Percentiles rank a stretch among this genome's conserved stretches.
These are phyloP conservation scores for Agarophyton chilense DNA, from an alignment of 23 red algal genomes.

Conservation along the genomic window DNA sequence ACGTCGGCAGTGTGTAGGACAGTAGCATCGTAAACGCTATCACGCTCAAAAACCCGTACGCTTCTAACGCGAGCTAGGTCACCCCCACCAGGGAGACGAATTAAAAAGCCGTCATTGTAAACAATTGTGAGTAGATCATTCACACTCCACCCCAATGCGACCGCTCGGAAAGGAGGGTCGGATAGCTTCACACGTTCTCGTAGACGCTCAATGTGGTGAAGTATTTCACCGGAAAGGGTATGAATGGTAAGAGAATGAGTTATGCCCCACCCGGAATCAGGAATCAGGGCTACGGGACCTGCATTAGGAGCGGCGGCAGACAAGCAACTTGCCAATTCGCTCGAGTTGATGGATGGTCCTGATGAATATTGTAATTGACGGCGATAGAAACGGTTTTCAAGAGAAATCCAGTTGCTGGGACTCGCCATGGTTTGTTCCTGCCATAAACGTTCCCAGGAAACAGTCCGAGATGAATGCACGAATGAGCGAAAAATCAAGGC, in stretches of 20 bases:
- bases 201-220: conserved; percentile 28
- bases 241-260: conserved; percentile 33
- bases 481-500: background rate
- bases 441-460: background rate
- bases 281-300: conserved; percentile 61
- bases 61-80: background rate
- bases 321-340: conserved; percentile 5
- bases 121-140: conserved; percentile 64
- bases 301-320: conserved; percentile 29
- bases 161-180: conserved; percentile 44
- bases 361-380: conserved; percentile 27
- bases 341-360: background rate
- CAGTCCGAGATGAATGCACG: background rate
- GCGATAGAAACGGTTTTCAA: conserved; percentile 71
- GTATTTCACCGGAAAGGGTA: conserved; percentile 25
- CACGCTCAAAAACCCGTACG: conserved; percentile 8
- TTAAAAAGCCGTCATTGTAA: conserved; percentile 64
- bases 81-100: conserved; percentile 41
- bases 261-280: conserved; percentile 68
- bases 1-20: conserved; percentile 42
- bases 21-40: conserved; percentile 63
- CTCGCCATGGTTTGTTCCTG: background rate
- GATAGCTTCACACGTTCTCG: conserved; percentile 16
- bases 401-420: conserved; percentile 31
- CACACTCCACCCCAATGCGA: conserved; percentile 58